phyloP scores from a whole-genome alignment of 257 asterid genomes.

The Nicotiana undulata region DNA sequence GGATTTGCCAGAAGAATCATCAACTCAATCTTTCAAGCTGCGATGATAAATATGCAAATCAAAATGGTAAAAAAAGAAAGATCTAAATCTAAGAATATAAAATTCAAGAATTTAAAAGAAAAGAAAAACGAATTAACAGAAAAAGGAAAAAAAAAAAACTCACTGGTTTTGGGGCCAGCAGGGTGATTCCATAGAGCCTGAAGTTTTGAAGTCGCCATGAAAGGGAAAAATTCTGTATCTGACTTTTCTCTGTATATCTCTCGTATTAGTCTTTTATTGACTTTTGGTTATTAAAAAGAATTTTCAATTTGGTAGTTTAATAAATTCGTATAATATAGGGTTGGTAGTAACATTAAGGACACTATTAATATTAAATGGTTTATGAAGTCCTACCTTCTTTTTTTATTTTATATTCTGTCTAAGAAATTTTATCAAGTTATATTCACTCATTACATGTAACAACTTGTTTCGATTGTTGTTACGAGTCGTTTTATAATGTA shows the following conservation, averaged over 20 bases:
- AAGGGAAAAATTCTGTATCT: not conserved
- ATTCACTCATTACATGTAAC: no score
- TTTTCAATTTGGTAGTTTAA: not conserved
- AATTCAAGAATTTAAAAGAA: not conserved
- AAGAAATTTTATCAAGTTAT: no score
- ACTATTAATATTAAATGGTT: not conserved
- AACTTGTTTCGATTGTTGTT: no score
- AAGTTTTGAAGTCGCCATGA: slow-evolving; percentile 15
- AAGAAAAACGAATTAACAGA: not conserved
- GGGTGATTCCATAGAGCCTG: slow-evolving; percentile 21
- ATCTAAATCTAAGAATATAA: not conserved
- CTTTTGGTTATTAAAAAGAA: not conserved
- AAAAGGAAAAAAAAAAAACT: not conserved
- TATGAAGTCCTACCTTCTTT: not conserved
- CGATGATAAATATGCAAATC: not conserved
- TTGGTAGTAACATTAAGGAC: not conserved
- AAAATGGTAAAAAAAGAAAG: not conserved
- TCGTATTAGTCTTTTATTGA: not conserved
- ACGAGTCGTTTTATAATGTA: no score
- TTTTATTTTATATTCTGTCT: not conserved
- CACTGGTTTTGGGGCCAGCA: slow-evolving; percentile 15
- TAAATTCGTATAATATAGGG: not conserved
- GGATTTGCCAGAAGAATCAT: not conserved
- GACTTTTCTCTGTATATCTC: not conserved
- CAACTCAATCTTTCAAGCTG: not conserved